Conservation (phyloP, 2,329 filamentous ascomycete genomes). For the Hymenoscyphus salicellus region DNA sequence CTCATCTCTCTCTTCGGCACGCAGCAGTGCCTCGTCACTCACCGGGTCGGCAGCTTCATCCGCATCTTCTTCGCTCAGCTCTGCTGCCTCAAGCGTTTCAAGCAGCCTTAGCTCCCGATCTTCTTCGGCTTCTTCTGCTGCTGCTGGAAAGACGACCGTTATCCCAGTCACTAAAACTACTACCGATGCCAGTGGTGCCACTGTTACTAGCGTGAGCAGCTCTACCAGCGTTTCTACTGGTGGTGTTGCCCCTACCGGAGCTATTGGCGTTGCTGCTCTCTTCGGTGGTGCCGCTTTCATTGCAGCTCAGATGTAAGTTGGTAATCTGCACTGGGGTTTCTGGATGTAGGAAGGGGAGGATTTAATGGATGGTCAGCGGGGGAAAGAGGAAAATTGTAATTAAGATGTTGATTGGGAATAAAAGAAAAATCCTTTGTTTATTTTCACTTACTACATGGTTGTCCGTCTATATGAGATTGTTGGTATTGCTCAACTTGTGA, state of each 20-base stretch:
- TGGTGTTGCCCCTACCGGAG: slow-evolving; percentile 29
- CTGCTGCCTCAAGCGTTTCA: slow-evolving; percentile 1
- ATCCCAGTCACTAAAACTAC: slow-evolving; percentile 6
- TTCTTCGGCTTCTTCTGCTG: slow-evolving; percentile 6
- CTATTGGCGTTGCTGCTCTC: slow-evolving; percentile 30
- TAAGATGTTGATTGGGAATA: neutral
- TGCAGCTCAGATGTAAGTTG: slow-evolving; percentile 28
- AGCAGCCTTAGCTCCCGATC: slow-evolving; percentile 9
- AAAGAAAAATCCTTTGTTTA: neutral
- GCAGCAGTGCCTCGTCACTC: neutral
- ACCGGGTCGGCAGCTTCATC: slow-evolving; percentile 11
- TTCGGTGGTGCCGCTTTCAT: slow-evolving; percentile 32
- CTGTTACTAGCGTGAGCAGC: slow-evolving; percentile 9
- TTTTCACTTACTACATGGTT: neutral
- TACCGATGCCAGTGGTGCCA: slow-evolving; percentile 10
- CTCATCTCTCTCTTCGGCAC: slow-evolving; percentile 10
- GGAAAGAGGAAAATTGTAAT: neutral
- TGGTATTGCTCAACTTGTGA: too few relatives aligned
- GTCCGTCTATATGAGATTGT: too few relatives aligned
- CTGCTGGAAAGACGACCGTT: neutral
- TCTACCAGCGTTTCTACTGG: slow-evolving; percentile 12
- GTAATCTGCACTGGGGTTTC: too few relatives aligned
- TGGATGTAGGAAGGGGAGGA: neutral
- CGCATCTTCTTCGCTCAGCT: slow-evolving; percentile 4
- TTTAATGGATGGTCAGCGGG: neutral